These are phyloP conservation scores for Pyrenophora teres DNA, from an alignment of 2,329 filamentous ascomycete species.

Conservation along the genomic window DNA sequence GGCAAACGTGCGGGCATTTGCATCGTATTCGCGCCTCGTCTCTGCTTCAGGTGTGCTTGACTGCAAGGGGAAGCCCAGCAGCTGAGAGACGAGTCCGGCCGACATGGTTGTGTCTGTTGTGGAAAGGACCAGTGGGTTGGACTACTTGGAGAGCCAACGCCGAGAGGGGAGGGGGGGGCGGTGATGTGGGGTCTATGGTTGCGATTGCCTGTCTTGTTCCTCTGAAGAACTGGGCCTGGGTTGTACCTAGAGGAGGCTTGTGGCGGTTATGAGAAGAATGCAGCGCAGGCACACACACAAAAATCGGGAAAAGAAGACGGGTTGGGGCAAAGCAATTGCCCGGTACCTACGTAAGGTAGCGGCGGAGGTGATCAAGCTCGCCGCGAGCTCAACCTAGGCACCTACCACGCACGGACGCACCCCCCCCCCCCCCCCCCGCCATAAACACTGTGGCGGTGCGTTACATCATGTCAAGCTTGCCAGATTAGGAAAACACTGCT, in stretches of 20 bases:
- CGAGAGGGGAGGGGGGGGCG: constrained; percentile 7
- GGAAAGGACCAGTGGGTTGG: constrained; percentile 7
- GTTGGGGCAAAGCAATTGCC: constrained; percentile 12
- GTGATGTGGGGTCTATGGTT: constrained; percentile 24
- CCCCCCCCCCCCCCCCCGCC: constrained; percentile 14
- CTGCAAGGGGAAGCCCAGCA: constrained; percentile 41
- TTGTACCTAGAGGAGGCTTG: neutral
- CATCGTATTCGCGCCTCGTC: constrained; percentile 48
- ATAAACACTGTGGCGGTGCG: constrained; percentile 15
- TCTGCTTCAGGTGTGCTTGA: constrained; percentile 37
- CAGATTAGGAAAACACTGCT: neutral
- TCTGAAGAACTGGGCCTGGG: neutral
- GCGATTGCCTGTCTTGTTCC: neutral
- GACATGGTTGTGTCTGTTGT: constrained; percentile 29
- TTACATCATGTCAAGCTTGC: constrained; percentile 3
- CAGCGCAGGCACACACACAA: neutral
- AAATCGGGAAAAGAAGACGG: neutral
- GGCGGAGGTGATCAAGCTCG: constrained; percentile 25
- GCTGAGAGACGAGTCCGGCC: constrained; percentile 32
- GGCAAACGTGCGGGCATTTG: constrained; percentile 41
- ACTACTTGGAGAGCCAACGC: constrained; percentile 6
- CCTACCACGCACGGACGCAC: constrained; percentile 21
- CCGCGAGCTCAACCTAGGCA: constrained; percentile 32
- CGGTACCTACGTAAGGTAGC: constrained; percentile 5
- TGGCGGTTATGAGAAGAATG: neutral